Base-by-base conservation (phyloP, 2,329 filamentous ascomycete genomes). In the Pyrenochaeta sp. region DNA sequence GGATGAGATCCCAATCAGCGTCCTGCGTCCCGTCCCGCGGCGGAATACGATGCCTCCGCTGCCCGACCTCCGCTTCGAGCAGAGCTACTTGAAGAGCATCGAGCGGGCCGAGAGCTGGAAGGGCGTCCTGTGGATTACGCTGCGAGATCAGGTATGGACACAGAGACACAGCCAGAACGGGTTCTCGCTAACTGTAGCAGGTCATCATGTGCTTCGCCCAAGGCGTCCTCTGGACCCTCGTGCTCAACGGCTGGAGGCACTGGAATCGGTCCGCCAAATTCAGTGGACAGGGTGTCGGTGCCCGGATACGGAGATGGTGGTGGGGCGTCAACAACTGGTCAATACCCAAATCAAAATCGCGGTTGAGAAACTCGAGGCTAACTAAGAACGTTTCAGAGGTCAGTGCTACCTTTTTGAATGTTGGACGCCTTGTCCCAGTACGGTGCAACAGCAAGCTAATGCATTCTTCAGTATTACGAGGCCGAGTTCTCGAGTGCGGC, bases 81-180 rank as follows among this genome's bases (percentile, higher is more conserved):
- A 99, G 81, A 96, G 92, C 79, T 99, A 99, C 72, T 81, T 99
- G 41, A 87, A 89, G 61, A 96, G 91, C 74, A 88, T 99, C 59
- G 83, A 87, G 54, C 80, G 84, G 42, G 90, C 91, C 23, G 83
- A 94, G 55, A 85, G 84, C 17, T 92, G 86, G 85, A 86, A 88
- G 76, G 84, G 84, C 68, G 83, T 99, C 21, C 80, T 83, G 6
- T 88, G 87, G 76, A 93, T 99, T 58, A 99, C 94, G 13, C 72
- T 89, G 23, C 81, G 90, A 63, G 94, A 99, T 72, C 94, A 96
- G 82, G 88, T 94, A 76, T 35, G 71, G 59, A 10, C 11, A 18
- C 19, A 7, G 4, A 30, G 7, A 23, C 17, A 2, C 3, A 7
- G 3, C 8, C 11, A 6, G 15, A 15, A 1, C 9, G 20, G 4